Conservation (phyloP, 352 stramenopile species). For the Pythium folliculosum region DNA sequence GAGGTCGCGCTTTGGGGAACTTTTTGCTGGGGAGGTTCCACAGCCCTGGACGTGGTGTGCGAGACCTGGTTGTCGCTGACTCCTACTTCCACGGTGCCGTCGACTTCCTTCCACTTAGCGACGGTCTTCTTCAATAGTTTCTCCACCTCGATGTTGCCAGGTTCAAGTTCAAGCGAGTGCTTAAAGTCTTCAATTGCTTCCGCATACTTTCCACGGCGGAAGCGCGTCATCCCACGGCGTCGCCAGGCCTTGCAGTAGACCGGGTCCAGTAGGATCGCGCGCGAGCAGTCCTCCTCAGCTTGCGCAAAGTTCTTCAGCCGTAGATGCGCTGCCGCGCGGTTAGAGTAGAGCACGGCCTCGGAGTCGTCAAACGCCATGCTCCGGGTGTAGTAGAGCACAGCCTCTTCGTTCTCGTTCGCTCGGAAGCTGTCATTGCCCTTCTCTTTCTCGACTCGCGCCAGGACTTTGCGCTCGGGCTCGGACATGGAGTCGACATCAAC, state of each 20-base stretch:
- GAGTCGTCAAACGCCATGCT: slow-evolving; percentile 81
- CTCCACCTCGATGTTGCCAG: slow-evolving; percentile 65
- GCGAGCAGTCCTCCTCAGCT: slow-evolving; percentile 87
- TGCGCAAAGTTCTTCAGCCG: slow-evolving; percentile 78
- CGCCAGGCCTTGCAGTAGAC: slow-evolving; percentile 87
- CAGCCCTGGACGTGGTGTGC: slow-evolving; percentile 9
- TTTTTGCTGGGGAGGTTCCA: neutral
- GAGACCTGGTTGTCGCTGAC: slow-evolving; percentile 29
- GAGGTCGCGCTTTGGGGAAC: neutral
- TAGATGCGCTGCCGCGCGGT: slow-evolving; percentile 84
- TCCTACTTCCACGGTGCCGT: slow-evolving; percentile 39
- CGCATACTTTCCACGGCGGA: slow-evolving; percentile 84
- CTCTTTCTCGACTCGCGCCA: slow-evolving; percentile 83
- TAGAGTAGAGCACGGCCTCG: slow-evolving; percentile 83
- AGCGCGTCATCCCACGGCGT: slow-evolving; percentile 86
- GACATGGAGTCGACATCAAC: slow-evolving; percentile 60
- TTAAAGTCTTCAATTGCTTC: slow-evolving; percentile 86
- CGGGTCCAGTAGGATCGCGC: slow-evolving; percentile 77
- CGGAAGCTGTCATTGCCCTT: slow-evolving; percentile 95
- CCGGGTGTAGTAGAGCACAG: slow-evolving; percentile 88
- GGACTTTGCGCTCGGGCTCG: slow-evolving; percentile 49
- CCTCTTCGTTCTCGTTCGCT: slow-evolving; percentile 81
- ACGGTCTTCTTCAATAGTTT: slow-evolving; percentile 80
- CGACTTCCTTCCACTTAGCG: slow-evolving; percentile 69
- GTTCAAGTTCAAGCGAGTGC: slow-evolving; percentile 62